These are phyloP conservation scores for Biscogniauxia marginata DNA, from an alignment of 2,329 filamentous ascomycete genomes.

Conservation along the genomic window DNA sequence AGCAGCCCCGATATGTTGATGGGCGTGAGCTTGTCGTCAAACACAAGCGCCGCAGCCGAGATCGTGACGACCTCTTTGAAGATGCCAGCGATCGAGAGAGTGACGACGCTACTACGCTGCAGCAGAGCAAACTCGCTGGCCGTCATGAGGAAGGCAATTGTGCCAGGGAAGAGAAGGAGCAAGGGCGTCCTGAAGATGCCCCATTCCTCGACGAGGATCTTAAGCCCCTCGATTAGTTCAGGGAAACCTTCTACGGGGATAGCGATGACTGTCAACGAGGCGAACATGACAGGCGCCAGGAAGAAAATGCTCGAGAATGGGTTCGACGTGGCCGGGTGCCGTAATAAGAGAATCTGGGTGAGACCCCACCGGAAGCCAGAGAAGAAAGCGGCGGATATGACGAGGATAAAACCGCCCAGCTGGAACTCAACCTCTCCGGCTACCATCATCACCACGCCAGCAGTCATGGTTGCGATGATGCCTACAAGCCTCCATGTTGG, in stretches of 20 bases:
- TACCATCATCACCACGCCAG: slow-evolving; percentile 97
- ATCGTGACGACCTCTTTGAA: slow-evolving; percentile 99
- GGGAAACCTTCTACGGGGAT: slow-evolving; percentile 80
- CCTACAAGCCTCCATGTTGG: slow-evolving; percentile 81
- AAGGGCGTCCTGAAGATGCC: slow-evolving; percentile 65
- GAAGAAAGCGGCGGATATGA: slow-evolving; percentile 92
- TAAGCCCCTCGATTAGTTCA: slow-evolving; percentile 65
- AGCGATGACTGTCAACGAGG: slow-evolving; percentile 75
- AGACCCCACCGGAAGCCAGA: slow-evolving; percentile 97
- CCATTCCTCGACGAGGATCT: slow-evolving; percentile 62
- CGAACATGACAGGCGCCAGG: slow-evolving; percentile 95
- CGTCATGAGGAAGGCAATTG: slow-evolving; percentile 94
- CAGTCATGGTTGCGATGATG: slow-evolving; percentile 89
- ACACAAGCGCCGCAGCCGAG: slow-evolving; percentile 79
- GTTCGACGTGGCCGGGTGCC: slow-evolving; percentile 92
- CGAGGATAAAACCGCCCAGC: slow-evolving; percentile 80
- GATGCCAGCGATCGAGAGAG: slow-evolving; percentile 92
- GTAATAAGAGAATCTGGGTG: slow-evolving; percentile 92
- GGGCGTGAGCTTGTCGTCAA: slow-evolving; percentile 81
- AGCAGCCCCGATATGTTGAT: slow-evolving; percentile 85
- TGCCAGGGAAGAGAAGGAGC: slow-evolving; percentile 84
- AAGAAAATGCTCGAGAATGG: slow-evolving; percentile 97
- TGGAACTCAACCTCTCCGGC: slow-evolving; percentile 91
- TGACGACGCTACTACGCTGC: slow-evolving; percentile 93
- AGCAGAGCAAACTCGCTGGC: slow-evolving; percentile 92